Evolutionary conservation across 2,329 filamentous ascomycete species (phyloP), one percentile per base, ranked within the genome.

Genomic region (Xylaria sp.): DNA sequence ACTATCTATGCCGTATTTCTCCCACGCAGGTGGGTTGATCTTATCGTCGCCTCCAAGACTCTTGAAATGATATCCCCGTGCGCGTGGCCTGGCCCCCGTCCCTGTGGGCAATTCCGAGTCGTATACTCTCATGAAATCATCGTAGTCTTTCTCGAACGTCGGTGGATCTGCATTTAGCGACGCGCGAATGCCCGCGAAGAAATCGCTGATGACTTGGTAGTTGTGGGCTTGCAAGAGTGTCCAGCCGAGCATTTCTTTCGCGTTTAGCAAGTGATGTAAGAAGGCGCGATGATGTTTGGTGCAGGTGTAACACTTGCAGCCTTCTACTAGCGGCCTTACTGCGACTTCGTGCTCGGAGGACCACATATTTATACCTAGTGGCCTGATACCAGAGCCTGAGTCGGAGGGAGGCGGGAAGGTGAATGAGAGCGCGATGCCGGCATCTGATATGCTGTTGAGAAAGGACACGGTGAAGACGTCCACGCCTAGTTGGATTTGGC

Each of bases 191-290:
- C 84, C 87, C 0, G 83, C 79, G 79, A 98, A 97, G 82, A 98
- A 97, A 0, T 82, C 75, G 54, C 88, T 86, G 62, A 97, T 80
- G 8, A 92, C 82, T 69, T 90, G 86, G 78, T 97, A 90, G 78
- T 99, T 99, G 82, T 99, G 96, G 3, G 97, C 86, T 79, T 98
- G 95, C 8, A 99, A 85, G 8, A 99, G 85, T 0, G 91, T 92
- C 96, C 96, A 99, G 27, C 92, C 95, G 4, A 98, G 88, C 96
- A 99, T 98, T 81, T 99, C 96, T 77, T 94, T 97, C 0, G 96
- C 94, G 55, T 89, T 86, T 5, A 99, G 87, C 0, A 98, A 86
- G 79, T 99, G 96, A 72, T 94, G 91, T 42, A 99, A 77, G 80
- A 93, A 99, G 0, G 96, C 95, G 59, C 91, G 85, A 80, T 97